Conservation (phyloP, 2,329 filamentous ascomycete species). For the Stachybotrys chlorohalonatus region DNA sequence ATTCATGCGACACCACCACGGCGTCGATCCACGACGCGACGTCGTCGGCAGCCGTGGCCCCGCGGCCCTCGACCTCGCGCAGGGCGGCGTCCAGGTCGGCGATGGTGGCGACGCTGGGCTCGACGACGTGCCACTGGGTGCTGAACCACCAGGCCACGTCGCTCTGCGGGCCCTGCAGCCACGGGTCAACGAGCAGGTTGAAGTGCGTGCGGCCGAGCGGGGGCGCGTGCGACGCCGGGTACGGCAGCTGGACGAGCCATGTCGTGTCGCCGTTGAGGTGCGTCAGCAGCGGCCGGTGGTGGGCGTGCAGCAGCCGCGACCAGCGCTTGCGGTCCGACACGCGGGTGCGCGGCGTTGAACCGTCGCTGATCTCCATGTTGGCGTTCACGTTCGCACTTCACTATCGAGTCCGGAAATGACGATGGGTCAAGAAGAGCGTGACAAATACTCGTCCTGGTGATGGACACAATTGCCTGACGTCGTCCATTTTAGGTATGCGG, state of each 20-base stretch:
- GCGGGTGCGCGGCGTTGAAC: not conserved
- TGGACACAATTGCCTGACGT: no score
- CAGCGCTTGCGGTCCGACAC: constrained; percentile 9
- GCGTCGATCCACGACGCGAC: constrained; percentile 40
- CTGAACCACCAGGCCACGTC: constrained; percentile 58
- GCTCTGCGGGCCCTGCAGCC: constrained; percentile 52
- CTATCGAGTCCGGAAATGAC: no score
- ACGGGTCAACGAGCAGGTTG: constrained; percentile 58
- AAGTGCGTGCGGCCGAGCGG: constrained; percentile 42
- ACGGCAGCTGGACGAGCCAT: constrained; percentile 57
- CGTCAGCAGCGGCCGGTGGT: constrained; percentile 36
- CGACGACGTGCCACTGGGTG: constrained; percentile 51
- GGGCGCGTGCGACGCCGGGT: constrained; percentile 31
- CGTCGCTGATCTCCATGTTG: no score
- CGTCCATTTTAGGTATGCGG: no score
- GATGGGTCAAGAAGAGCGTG: no score
- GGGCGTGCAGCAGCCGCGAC: constrained; percentile 8
- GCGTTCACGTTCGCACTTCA: no score
- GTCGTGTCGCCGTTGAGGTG: constrained; percentile 60
- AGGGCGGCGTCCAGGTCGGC: constrained; percentile 44
- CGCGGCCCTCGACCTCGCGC: constrained; percentile 32
- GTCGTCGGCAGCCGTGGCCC: not conserved
- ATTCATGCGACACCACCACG: constrained; percentile 55
- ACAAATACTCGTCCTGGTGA: no score
- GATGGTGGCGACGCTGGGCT: constrained; percentile 45